These are phyloP conservation scores for Irineochytrium annulatum DNA, from an alignment of 192 early-diverging fungal genomes.

Conservation along the genomic window DNA sequence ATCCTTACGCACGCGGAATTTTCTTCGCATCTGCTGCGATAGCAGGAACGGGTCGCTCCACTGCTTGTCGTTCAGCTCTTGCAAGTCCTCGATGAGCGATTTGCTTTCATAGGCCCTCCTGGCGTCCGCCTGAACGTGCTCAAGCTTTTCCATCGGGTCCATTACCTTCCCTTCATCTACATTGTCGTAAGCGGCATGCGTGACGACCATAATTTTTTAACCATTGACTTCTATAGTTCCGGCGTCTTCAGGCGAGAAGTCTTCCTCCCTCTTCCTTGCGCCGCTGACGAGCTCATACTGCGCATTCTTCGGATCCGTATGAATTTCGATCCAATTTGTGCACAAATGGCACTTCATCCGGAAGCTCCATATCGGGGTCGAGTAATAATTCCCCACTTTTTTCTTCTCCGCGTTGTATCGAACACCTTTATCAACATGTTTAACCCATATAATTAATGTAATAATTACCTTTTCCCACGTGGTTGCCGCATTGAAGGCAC, in stretches of 20 bases:
- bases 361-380: constrained; percentile 82
- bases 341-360: constrained; percentile 94
- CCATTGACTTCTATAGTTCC: constrained; percentile 63
- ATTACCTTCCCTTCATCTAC: constrained; percentile 40
- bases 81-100: constrained; percentile 51
- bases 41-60: constrained; percentile 78
- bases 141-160: constrained; percentile 61
- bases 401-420: constrained; percentile 96
- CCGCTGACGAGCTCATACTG: constrained; percentile 67
- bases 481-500: constrained; percentile 79
- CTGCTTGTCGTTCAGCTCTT: constrained; percentile 57
- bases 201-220: constrained; percentile 9
- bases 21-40: constrained; percentile 66
- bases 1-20: constrained; percentile 47
- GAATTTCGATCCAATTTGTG: constrained; percentile 80
- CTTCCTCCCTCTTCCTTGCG: constrained; percentile 72
- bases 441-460: neutral
- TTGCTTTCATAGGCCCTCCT: constrained; percentile 39
- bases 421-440: constrained; percentile 57
- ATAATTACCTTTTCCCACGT: constrained; percentile 73
- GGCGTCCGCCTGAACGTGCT: constrained; percentile 50
- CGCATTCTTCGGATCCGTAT: constrained; percentile 88
- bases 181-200: constrained; percentile 32
- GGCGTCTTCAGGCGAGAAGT: constrained; percentile 62
- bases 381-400: constrained; percentile 81